Evolutionary conservation across 495 filamentous ascomycete genomes (phyloP).

Genomic region (Aspergillus affinis): DNA sequence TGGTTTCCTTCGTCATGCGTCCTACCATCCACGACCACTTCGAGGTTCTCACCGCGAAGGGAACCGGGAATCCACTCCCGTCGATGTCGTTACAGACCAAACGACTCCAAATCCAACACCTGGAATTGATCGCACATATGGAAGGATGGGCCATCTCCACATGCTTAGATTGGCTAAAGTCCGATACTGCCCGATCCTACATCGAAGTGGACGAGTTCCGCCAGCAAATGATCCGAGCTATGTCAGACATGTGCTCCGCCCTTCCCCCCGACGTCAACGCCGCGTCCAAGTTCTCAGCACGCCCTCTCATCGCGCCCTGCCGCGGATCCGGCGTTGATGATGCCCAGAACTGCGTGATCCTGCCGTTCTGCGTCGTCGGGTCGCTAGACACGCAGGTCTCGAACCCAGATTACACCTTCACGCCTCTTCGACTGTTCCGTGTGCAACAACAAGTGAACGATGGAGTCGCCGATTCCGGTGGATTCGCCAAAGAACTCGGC

Average conservation of each 20-base stretch:
- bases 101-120: conserved; percentile 57
- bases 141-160: conserved; percentile 56
- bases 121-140: conserved; percentile 55
- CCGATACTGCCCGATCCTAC: conserved; percentile 30
- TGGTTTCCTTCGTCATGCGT: conserved; percentile 73
- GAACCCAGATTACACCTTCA: conserved; percentile 42
- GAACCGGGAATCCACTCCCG: conserved; percentile 66
- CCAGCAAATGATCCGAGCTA: conserved; percentile 38
- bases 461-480: conserved; percentile 46
- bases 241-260: conserved; percentile 39
- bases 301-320: conserved; percentile 48
- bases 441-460: conserved; percentile 56
- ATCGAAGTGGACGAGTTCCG: conserved; percentile 41
- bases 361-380: conserved; percentile 58
- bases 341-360: conserved; percentile 37
- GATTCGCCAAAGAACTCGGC: conserved; percentile 47
- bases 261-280: conserved; percentile 48
- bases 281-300: conserved; percentile 48
- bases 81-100: conserved; percentile 57
- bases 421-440: conserved; percentile 57
- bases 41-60: conserved; percentile 69
- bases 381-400: conserved; percentile 45
- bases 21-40: conserved; percentile 66
- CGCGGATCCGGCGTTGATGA: conserved; percentile 21
- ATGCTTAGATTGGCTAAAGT: conserved; percentile 49